These are phyloP conservation scores for Chamaecyparis obtusa DNA, from an alignment of 75 land plant species.

Conservation along the genomic window DNA sequence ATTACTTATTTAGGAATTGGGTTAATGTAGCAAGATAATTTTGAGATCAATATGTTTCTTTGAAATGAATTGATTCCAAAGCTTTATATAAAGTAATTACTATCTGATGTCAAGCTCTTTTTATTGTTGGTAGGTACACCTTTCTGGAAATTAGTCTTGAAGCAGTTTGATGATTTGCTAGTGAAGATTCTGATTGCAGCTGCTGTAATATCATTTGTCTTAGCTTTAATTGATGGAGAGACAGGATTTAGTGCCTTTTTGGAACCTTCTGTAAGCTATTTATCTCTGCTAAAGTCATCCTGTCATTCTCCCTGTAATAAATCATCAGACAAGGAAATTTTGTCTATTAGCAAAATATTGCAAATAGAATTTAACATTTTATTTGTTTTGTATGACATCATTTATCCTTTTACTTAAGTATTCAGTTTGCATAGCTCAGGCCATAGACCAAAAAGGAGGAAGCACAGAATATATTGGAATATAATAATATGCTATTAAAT, in stretches of 20 bases:
- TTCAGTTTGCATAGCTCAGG: neutral
- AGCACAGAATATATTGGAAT: neutral
- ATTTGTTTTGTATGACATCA: neutral
- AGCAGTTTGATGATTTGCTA: conserved; percentile 97
- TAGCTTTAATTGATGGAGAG: conserved; percentile 92
- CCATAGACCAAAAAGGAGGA: neutral
- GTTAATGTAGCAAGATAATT: neutral
- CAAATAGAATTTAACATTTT: neutral
- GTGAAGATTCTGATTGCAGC: conserved; percentile 96
- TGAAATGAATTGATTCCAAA: neutral
- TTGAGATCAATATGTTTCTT: neutral
- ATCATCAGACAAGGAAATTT: neutral
- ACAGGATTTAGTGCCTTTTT: conserved; percentile 87
- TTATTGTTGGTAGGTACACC: conserved; percentile 70
- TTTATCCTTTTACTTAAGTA: neutral
- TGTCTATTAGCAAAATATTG: neutral
- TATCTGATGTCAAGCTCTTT: neutral
- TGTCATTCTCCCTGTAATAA: neutral
- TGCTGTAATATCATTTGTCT: conserved; percentile 80
- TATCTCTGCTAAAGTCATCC: neutral
- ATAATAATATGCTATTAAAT: too few relatives aligned
- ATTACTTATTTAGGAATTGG: neutral
- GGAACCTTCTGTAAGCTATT: conserved; percentile 86
- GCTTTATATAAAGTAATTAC: neutral
- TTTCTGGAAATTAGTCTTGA: conserved; percentile 89